Conservation (phyloP, 164 flowering plant genomes). For the Stephania yunnanensis region DNA sequence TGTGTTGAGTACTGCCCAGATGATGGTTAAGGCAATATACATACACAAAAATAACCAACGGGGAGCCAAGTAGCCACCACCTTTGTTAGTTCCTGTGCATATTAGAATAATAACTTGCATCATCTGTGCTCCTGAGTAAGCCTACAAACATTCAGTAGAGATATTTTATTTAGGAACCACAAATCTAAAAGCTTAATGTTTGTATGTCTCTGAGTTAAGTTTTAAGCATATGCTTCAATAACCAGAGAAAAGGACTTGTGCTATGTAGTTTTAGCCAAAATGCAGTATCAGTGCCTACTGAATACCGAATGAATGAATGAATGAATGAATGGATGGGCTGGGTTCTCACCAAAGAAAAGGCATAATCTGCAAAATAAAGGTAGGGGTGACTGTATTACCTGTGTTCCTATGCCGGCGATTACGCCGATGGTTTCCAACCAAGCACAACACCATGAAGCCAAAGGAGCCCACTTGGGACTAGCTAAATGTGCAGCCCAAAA, state of each 20-base stretch:
- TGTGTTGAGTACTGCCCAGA: slow-evolving; percentile 73
- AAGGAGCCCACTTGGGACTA: slow-evolving; percentile 34
- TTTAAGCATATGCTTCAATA: too few relatives aligned
- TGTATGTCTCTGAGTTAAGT: neutral
- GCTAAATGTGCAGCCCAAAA: slow-evolving; percentile 77
- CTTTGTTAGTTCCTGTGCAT: slow-evolving; percentile 64
- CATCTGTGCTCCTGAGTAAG: slow-evolving; percentile 64
- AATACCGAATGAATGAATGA: too few relatives aligned
- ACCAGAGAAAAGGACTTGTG: too few relatives aligned
- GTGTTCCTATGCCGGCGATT: slow-evolving; percentile 63
- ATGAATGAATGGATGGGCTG: too few relatives aligned
- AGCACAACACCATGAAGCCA: slow-evolving; percentile 19
- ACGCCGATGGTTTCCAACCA: slow-evolving; percentile 53
- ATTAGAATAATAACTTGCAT: slow-evolving; percentile 56
- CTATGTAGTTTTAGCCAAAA: too few relatives aligned
- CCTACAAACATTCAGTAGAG: slow-evolving; percentile 25
- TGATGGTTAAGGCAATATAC: slow-evolving; percentile 55
- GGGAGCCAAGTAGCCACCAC: slow-evolving; percentile 68
- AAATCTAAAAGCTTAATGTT: neutral
- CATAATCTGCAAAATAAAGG: neutral
- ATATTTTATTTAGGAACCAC: neutral
- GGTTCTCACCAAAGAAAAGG: neutral
- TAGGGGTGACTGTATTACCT: slow-evolving; percentile 24
- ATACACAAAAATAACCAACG: slow-evolving; percentile 60
- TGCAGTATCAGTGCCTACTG: too few relatives aligned